Percentiles rank a stretch among this genome's conserved stretches.
These are phyloP conservation scores for Sicyos baderoa DNA, from an alignment of 306 rosid species.

Conservation along the genomic window DNA sequence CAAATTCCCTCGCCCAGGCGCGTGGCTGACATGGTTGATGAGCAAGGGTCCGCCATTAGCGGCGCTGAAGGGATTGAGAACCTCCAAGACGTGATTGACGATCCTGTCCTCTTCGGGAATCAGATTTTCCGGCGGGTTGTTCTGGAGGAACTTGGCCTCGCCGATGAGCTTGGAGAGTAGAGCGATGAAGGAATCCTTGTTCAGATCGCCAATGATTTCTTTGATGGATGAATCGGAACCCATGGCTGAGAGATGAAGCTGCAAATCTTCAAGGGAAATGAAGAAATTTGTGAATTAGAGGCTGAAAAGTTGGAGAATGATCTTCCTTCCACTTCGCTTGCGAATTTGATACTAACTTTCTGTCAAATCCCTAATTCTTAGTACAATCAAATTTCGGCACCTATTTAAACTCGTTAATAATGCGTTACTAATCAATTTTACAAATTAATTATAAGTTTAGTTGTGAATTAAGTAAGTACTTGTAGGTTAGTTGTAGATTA, in stretches of 20 bases:
- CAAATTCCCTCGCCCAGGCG: conserved; percentile 66
- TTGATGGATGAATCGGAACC: conserved; percentile 31
- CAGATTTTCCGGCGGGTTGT: conserved; percentile 64
- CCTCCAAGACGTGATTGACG: conserved; percentile 53
- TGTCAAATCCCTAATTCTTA: no score
- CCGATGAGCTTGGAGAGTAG: conserved; percentile 70
- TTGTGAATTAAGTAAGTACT: no score
- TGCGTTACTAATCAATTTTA: no score
- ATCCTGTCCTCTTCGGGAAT: conserved; percentile 75
- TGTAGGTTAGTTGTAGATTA: no score
- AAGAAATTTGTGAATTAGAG: no score
- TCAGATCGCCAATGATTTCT: conserved; percentile 46
- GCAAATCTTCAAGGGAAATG: no score
- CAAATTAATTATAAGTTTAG: no score
- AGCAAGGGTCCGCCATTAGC: conserved; percentile 63
- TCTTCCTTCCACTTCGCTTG: no score
- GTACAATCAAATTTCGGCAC: no score
- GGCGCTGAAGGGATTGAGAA: conserved; percentile 60
- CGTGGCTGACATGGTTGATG: conserved; percentile 58
- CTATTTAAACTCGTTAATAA: no score
- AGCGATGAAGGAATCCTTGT: conserved; percentile 47
- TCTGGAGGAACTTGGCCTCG: conserved; percentile 70
- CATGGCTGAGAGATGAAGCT: conserved; percentile 27
- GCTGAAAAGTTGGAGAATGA: no score
- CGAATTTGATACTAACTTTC: no score